These are phyloP conservation scores for Marasmius oreades DNA, from an alignment of 1,284 basidiomycete species.

Conservation along the genomic window DNA sequence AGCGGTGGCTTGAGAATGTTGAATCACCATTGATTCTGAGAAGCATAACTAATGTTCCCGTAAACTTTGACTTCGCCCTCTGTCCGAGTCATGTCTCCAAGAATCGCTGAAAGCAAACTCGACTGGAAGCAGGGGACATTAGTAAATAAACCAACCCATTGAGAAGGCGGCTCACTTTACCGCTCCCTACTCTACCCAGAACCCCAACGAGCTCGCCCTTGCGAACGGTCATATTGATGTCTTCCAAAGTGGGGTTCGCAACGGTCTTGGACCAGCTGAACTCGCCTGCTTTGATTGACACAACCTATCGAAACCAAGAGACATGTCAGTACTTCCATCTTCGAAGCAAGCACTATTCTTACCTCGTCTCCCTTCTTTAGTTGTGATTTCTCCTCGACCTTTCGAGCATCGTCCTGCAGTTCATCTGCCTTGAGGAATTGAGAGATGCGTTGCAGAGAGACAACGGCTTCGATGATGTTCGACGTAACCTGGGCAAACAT, in stretches of 20 bases:
- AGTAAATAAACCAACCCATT: constrained; percentile 1
- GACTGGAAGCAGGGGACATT: constrained; percentile 37
- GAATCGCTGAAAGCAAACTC: constrained; percentile 70
- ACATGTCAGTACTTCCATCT: not conserved
- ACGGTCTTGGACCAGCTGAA: constrained; percentile 72
- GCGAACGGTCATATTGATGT: constrained; percentile 70
- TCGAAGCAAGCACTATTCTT: constrained; percentile 2
- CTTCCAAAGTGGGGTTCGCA: constrained; percentile 65
- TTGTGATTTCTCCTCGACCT: constrained; percentile 40
- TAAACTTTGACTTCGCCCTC: constrained; percentile 72
- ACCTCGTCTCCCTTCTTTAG: constrained; percentile 64
- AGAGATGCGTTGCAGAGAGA: constrained; percentile 80
- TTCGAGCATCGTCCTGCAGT: constrained; percentile 74
- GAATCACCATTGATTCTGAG: constrained; percentile 81
- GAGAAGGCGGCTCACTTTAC: constrained; percentile 61
- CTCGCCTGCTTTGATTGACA: constrained; percentile 71
- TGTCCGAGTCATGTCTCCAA: constrained; percentile 84
- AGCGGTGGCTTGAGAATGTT: constrained; percentile 1
- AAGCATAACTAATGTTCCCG: constrained; percentile 85
- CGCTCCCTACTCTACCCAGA: constrained; percentile 89
- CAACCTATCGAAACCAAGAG: constrained; percentile 36
- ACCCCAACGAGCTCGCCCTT: constrained; percentile 89
- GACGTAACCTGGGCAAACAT: constrained; percentile 78
- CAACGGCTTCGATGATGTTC: constrained; percentile 81
- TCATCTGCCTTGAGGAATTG: constrained; percentile 79